Percentiles rank a stretch among this genome's conserved stretches.
Evolutionary conservation across 2,329 filamentous ascomycete genomes (phyloP).

Genomic region (Pseudocercospora musae): DNA sequence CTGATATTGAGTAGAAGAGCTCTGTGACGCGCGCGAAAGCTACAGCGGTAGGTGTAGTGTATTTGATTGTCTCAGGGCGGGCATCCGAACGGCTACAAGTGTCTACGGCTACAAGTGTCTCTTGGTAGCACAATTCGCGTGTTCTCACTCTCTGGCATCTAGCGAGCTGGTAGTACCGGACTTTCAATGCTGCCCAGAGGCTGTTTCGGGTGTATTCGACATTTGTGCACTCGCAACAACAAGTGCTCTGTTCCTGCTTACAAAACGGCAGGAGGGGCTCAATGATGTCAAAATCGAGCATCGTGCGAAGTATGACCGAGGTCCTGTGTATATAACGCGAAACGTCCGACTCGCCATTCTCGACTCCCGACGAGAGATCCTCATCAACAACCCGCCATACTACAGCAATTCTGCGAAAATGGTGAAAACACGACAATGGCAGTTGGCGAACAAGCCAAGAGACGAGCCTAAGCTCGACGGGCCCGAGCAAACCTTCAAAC

Average conservation of each 20-base stretch:
- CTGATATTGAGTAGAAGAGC: neutral
- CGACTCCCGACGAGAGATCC: neutral
- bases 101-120: too few species aligned
- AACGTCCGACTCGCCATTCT: neutral
- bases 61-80: too few species aligned
- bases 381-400: neutral
- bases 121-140: too few species aligned
- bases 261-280: neutral
- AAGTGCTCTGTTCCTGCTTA: neutral
- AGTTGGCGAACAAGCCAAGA: constrained; percentile 42
- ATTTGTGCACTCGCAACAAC: too few species aligned
- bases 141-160: too few species aligned
- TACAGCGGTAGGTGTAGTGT: neutral
- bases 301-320: neutral
- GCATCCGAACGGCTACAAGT: too few species aligned
- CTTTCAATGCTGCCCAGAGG: too few species aligned
- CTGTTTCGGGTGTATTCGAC: too few species aligned
- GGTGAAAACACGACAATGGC: constrained; percentile 52
- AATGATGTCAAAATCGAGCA: neutral
- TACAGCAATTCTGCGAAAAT: constrained; percentile 46
- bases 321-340: neutral
- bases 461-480: constrained; percentile 38
- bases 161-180: too few species aligned
- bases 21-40: neutral
- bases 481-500: constrained; percentile 41